These are phyloP conservation scores for Dactylellina drechsleri DNA, from an alignment of 2,329 filamentous ascomycete species.

Conservation along the genomic window DNA sequence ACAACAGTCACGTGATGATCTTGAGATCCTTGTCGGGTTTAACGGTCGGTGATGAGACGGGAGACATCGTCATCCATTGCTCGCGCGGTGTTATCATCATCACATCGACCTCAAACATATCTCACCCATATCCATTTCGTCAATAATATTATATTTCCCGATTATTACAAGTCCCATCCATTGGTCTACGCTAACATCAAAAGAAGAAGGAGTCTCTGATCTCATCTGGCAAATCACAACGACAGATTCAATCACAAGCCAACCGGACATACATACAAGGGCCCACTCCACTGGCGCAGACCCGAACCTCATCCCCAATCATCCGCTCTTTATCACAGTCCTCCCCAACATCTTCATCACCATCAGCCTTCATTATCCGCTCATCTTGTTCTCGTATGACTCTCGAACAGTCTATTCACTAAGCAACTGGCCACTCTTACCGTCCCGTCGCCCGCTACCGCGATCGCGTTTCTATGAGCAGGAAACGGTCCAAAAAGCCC, in stretches of 20 bases:
- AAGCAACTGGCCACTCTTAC: conserved; percentile 1
- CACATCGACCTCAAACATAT: too few relatives aligned
- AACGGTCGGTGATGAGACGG: too few relatives aligned
- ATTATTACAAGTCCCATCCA: too few relatives aligned
- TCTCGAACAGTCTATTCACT: not conserved
- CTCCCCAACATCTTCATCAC: not conserved
- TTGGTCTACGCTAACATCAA: too few relatives aligned
- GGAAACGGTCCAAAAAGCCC: conserved; percentile 47
- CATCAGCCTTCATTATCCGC: not conserved
- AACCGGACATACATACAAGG: not conserved
- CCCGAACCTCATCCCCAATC: conserved; percentile 3
- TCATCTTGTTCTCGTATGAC: not conserved
- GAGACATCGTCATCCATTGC: too few relatives aligned
- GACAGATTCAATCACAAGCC: conserved; percentile 47
- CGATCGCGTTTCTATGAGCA: conserved; percentile 55
- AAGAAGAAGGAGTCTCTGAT: too few relatives aligned
- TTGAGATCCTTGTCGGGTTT: too few relatives aligned
- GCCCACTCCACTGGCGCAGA: not conserved
- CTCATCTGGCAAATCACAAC: conserved; percentile 27
- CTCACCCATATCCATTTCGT: too few relatives aligned
- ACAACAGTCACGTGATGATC: too few relatives aligned
- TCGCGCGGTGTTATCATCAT: too few relatives aligned
- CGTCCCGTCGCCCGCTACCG: not conserved
- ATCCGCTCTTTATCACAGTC: conserved; percentile 10
- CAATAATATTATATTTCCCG: too few relatives aligned